Evolutionary conservation across 2,329 filamentous ascomycete species (phyloP).

Genomic region (Bretziella fagacearum): DNA sequence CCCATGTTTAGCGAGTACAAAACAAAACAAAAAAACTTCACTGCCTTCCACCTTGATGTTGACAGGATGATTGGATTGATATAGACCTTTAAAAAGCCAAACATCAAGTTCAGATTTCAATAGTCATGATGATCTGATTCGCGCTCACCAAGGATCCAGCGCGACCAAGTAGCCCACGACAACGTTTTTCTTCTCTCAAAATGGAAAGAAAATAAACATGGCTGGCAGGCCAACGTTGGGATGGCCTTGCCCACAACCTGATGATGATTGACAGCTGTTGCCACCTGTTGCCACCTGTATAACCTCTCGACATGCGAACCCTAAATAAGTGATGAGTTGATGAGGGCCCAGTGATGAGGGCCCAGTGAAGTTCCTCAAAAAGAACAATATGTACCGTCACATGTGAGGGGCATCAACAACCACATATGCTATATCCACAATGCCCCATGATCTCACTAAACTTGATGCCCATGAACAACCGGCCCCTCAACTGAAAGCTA

Average conservation of each 20-base stretch:
- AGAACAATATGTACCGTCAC: too few species aligned
- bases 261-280: too few species aligned
- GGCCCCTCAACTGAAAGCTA: constrained; percentile 47
- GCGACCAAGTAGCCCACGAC: background rate
- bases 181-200: background rate
- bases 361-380: background rate
- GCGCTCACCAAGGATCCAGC: too few species aligned
- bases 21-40: too few species aligned
- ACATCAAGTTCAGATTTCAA: too few species aligned
- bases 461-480: constrained; percentile 67
- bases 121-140: too few species aligned
- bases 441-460: constrained; percentile 18
- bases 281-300: background rate
- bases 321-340: too few species aligned
- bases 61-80: too few species aligned
- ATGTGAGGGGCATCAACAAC: too few species aligned
- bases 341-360: background rate
- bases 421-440: background rate
- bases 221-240: constrained; percentile 9
- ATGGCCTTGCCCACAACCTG: too few species aligned
- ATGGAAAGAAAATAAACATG: constrained; percentile 7
- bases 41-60: too few species aligned
- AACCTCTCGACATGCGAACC: background rate
- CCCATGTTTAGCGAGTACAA: background rate
- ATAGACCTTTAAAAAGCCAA: too few species aligned